Evolutionary conservation across 495 filamentous ascomycete genomes (phyloP).

Genomic region (Podospora tetraspora): DNA sequence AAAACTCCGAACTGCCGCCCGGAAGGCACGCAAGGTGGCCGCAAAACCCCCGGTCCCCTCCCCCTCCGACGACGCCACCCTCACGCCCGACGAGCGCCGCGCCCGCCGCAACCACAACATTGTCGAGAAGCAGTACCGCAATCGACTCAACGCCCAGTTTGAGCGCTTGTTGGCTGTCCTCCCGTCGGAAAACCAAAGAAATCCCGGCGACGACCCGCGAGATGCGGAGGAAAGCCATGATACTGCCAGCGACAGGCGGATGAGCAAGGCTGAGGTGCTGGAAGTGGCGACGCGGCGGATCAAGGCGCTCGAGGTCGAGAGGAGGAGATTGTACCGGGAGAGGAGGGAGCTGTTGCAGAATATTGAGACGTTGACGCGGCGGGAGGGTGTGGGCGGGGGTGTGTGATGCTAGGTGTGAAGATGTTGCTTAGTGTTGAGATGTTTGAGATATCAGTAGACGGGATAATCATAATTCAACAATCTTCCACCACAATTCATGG

Average conservation of each 20-base stretch:
- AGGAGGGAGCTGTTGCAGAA: constrained; percentile 15
- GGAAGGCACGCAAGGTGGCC: constrained; percentile 17
- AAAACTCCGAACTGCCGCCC: constrained; percentile 22
- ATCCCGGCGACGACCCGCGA: neutral
- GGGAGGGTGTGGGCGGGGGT: neutral
- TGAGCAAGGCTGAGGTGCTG: constrained; percentile 32
- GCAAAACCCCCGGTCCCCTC: neutral
- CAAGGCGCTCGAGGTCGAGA: constrained; percentile 19
- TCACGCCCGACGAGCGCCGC: constrained; percentile 23
- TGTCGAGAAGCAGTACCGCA: constrained; percentile 32
- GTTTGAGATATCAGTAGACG: neutral
- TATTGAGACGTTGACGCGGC: constrained; percentile 14
- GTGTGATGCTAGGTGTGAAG: neutral
- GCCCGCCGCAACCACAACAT: constrained; percentile 28
- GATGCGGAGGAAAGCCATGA: neutral
- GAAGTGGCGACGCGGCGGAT: constrained; percentile 25
- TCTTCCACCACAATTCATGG: neutral
- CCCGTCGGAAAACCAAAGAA: constrained; percentile 12
- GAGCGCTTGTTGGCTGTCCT: constrained; percentile 24
- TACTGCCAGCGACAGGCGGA: constrained; percentile 14
- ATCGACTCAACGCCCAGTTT: constrained; percentile 28
- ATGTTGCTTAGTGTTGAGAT: neutral
- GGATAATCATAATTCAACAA: neutral
- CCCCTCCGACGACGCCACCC: constrained; percentile 11
- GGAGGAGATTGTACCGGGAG: constrained; percentile 13